Conservation (phyloP, 805 yeast species). For the Myxozyma vanderwaltii region DNA sequence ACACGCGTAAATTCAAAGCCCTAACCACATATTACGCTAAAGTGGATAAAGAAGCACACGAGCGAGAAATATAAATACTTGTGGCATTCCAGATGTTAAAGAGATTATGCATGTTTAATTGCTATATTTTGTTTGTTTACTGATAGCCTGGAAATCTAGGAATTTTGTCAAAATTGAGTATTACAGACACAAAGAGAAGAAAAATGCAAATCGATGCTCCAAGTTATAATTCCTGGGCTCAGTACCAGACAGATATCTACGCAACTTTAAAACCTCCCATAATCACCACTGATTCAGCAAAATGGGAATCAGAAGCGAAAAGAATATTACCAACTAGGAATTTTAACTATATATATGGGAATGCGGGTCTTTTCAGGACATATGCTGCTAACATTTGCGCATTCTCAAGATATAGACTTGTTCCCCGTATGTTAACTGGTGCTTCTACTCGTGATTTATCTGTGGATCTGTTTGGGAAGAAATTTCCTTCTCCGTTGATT, state of each 20-base stretch:
- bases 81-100: too few relatives aligned
- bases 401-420: constrained; percentile 18
- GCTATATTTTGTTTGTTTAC: too few relatives aligned
- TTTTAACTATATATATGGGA: constrained; percentile 26
- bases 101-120: too few relatives aligned
- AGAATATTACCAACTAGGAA: constrained; percentile 8
- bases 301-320: constrained; percentile 23
- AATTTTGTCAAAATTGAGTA: too few relatives aligned
- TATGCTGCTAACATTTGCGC: constrained; percentile 22
- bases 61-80: too few relatives aligned
- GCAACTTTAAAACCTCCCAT: constrained; percentile 16
- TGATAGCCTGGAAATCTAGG: too few relatives aligned
- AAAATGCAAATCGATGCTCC: constrained; percentile 5
- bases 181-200: background rate
- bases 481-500: constrained; percentile 35
- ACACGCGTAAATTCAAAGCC: background rate
- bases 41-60: background rate
- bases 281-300: constrained; percentile 8
- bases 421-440: constrained; percentile 28
- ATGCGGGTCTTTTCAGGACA: constrained; percentile 23
- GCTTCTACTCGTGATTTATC: constrained; percentile 22
- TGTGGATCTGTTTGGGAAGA: constrained; percentile 34
- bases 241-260: constrained; percentile 24
- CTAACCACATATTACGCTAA: background rate
- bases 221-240: constrained; percentile 19